Percentiles rank a stretch among this genome's conserved stretches.
Conservation (phyloP, 2,329 filamentous ascomycete genomes). For the Periconia sp. region DNA sequence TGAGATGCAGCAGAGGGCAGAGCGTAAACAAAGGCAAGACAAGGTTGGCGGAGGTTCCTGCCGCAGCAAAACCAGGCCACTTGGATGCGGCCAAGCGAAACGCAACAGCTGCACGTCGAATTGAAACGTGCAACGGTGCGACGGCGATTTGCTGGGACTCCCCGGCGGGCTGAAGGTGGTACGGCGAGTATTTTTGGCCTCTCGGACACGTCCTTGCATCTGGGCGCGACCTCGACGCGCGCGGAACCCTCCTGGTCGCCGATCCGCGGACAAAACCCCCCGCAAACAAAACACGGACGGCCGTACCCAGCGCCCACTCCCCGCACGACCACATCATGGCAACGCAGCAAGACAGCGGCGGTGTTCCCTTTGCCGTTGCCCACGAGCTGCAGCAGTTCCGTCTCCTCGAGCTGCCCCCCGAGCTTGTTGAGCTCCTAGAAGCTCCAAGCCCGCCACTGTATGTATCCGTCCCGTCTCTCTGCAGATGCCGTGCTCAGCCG, state of each 20-base stretch:
- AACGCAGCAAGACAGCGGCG: conserved; percentile 48
- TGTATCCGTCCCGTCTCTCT: conserved; percentile 28
- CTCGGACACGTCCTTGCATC: conserved; percentile 17
- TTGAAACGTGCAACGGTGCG: conserved; percentile 31
- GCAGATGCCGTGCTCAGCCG: conserved; percentile 28
- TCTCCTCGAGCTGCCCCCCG: conserved; percentile 65
- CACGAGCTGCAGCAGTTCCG: conserved; percentile 60
- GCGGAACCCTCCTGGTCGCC: conserved; percentile 9
- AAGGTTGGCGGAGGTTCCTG: conserved; percentile 10
- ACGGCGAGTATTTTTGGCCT: conserved; percentile 27
- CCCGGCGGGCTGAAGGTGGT: conserved; percentile 11
- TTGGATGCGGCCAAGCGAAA: conserved; percentile 28
- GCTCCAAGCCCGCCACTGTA: conserved; percentile 53
- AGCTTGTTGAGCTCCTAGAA: conserved; percentile 61
- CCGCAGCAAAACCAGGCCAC: conserved; percentile 28
- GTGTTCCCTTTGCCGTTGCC: conserved; percentile 52
- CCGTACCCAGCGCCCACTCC: conserved; percentile 10
- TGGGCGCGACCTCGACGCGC: conserved; percentile 4
- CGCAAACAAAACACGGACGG: conserved; percentile 24
- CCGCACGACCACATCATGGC: conserved; percentile 44
- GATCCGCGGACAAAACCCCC: conserved; percentile 24
- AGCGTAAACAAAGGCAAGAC: conserved; percentile 35
- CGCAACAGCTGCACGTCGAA: conserved; percentile 27
- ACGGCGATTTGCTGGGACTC: conserved; percentile 23
- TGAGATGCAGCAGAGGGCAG: conserved; percentile 6